These are phyloP conservation scores for Hygrocybe punicea DNA, from an alignment of 768 basidiomycete species.

Conservation along the genomic window DNA sequence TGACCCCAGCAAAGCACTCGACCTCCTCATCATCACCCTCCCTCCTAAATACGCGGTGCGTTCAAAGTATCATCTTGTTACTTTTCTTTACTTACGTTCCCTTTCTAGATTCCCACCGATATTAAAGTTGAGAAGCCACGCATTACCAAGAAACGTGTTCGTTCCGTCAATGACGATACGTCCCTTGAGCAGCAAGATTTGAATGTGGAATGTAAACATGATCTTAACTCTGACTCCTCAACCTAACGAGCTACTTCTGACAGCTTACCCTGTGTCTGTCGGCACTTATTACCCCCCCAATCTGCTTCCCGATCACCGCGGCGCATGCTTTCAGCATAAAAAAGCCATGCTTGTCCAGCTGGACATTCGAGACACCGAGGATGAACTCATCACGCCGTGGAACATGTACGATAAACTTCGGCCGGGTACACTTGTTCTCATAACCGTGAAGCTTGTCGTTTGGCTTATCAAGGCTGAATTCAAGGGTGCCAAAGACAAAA, in stretches of 20 bases:
- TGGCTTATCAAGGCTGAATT: conserved; percentile 1
- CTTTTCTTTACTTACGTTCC: too few relatives aligned
- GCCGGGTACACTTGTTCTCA: conserved; percentile 9
- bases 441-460: neutral
- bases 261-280: neutral
- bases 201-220: too few relatives aligned
- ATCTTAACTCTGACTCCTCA: too few relatives aligned
- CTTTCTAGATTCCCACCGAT: too few relatives aligned
- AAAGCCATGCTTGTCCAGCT: conserved; percentile 2
- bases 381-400: conserved; percentile 6
- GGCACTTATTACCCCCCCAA: conserved; percentile 6
- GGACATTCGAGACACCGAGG: conserved; percentile 1
- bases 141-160: too few relatives aligned
- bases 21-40: neutral
- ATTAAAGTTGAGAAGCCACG: too few relatives aligned
- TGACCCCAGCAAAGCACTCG: neutral
- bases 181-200: too few relatives aligned
- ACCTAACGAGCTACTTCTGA: too few relatives aligned
- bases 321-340: neutral
- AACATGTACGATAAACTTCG: conserved; percentile 6
- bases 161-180: too few relatives aligned
- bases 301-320: conserved; percentile 7
- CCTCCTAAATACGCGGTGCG: neutral
- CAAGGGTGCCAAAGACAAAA: too few relatives aligned
- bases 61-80: too few relatives aligned